Evolutionary conservation across 306 rosid genomes (phyloP).

Genomic region (Glycine latifolia): DNA sequence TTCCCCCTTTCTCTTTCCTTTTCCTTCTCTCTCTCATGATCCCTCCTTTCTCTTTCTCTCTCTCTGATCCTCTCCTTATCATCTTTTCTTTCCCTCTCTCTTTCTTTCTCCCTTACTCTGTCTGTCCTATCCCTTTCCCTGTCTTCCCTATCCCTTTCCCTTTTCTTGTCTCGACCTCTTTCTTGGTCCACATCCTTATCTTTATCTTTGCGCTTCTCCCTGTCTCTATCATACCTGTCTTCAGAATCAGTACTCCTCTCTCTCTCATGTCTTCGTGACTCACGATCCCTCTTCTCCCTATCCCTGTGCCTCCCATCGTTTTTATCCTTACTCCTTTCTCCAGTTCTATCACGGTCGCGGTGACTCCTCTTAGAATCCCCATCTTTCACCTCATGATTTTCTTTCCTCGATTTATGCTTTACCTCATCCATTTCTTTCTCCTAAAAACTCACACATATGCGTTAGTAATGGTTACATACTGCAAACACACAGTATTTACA

Average conservation of each 20-base stretch:
- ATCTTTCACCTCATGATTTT: slow-evolving; percentile 57
- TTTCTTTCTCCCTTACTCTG: slow-evolving; percentile 47
- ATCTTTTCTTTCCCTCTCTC: slow-evolving; percentile 43
- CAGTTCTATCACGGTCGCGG: slow-evolving; percentile 48
- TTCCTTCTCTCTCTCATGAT: slow-evolving; percentile 57
- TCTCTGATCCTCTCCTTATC: slow-evolving; percentile 38
- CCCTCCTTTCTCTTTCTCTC: slow-evolving; percentile 59
- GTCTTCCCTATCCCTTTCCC: slow-evolving; percentile 46
- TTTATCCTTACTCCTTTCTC: slow-evolving; percentile 62
- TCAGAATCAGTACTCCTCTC: slow-evolving; percentile 56
- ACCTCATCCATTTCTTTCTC: slow-evolving; percentile 66
- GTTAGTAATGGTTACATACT: slow-evolving; percentile 43
- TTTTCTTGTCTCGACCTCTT: slow-evolving; percentile 50
- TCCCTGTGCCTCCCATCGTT: slow-evolving; percentile 64
- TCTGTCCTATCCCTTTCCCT: not conserved
- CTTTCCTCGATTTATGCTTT: slow-evolving; percentile 68
- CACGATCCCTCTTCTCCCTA: slow-evolving; percentile 60
- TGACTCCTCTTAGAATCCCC: slow-evolving; percentile 75
- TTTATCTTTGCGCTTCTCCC: slow-evolving; percentile 57
- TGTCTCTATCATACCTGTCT: slow-evolving; percentile 48
- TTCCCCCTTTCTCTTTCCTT: slow-evolving; percentile 59
- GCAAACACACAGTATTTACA: slow-evolving; percentile 11
- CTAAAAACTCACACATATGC: slow-evolving; percentile 40
- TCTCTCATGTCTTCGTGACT: slow-evolving; percentile 48
- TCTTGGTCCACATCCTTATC: slow-evolving; percentile 46